Evolutionary conservation across 352 stramenopile species (phyloP), one percentile per base, ranked within the genome.

Genomic region (Blastocystis sp.): DNA sequence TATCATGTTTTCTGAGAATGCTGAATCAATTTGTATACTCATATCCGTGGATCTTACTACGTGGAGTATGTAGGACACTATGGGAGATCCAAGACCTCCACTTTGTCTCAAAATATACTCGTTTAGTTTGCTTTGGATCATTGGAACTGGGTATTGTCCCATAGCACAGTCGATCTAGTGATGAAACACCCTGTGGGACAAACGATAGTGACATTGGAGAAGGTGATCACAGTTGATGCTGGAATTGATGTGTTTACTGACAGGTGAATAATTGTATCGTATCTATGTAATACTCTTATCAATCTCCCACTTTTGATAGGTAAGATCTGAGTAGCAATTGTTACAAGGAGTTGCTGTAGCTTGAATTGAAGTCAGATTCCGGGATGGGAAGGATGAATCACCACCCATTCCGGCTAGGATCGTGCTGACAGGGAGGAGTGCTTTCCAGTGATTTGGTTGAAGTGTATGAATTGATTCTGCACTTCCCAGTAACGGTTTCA

Each of bases 191-290:
- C 27, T 17, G 27, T n/a, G 27, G 13, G 27, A 58, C 19, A n/a
- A 17, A 62, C 56, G 6, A 62, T n/a, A 62, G 56, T 62, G 56
- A 33, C 3, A 62, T 62, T 62, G 56, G 27, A 62, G 15, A 62
- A 62, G 56, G 56, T 62, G 56, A 62, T 62, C 19, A 62, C 56
- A 62, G 56, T 62, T n/a, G 56, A 62, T 62, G 56, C 56, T 3
- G 56, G 56, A 33, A 62, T 62, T 3, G 56, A 17, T 62, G 56
- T 62, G 13, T 62, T 62, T n/a, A 62, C 3, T 2, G 56, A 33
- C 3, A 62, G 13, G 3, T 62, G 27, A n/a, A 62, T n/a, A 6
- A 6, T 62, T 62, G 19, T 33, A 62, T 62, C 56, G 15, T 33
- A 62, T 62, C 56, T 62, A 62, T 33, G 56, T 3, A 33, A 33